phyloP scores from a whole-genome alignment of 768 basidiomycete species.

The Suillus discolor region DNA sequence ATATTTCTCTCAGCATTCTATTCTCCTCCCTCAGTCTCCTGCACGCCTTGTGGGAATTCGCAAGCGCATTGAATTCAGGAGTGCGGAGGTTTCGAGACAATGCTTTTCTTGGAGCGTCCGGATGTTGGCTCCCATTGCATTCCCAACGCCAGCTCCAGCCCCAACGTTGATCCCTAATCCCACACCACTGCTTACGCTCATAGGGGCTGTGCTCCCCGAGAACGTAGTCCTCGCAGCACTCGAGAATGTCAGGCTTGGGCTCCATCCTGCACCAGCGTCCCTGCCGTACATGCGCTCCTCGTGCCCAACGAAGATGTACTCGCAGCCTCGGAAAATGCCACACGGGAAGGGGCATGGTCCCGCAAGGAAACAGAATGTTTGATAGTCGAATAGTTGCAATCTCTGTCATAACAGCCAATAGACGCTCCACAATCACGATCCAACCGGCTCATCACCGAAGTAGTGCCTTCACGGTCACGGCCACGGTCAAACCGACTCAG shows the following conservation, averaged over 20 bases:
- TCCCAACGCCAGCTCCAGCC: conserved; percentile 45
- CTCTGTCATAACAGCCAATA: neutral
- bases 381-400: neutral
- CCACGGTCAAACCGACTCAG: neutral
- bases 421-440: neutral
- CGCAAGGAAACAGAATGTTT: conserved; percentile 26
- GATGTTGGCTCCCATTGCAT: conserved; percentile 30
- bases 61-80: conserved; percentile 71
- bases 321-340: conserved; percentile 47
- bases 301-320: conserved; percentile 47
- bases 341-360: conserved; percentile 44
- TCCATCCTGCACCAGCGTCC: conserved; percentile 37
- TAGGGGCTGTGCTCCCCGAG: conserved; percentile 68
- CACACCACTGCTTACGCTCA: conserved; percentile 56
- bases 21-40: conserved; percentile 73
- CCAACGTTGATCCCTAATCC: conserved; percentile 45
- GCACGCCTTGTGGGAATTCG: conserved; percentile 72
- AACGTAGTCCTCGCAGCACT: conserved; percentile 52
- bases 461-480: too few relatives aligned
- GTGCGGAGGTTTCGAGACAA: conserved; percentile 65
- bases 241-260: conserved; percentile 65
- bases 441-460: too few relatives aligned
- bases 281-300: conserved; percentile 41
- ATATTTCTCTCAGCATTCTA: conserved; percentile 37
- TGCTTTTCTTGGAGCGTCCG: conserved; percentile 58